Evolutionary conservation across 2,329 filamentous ascomycete genomes (phyloP).

Genomic region (Herpotrichia juniperi): DNA sequence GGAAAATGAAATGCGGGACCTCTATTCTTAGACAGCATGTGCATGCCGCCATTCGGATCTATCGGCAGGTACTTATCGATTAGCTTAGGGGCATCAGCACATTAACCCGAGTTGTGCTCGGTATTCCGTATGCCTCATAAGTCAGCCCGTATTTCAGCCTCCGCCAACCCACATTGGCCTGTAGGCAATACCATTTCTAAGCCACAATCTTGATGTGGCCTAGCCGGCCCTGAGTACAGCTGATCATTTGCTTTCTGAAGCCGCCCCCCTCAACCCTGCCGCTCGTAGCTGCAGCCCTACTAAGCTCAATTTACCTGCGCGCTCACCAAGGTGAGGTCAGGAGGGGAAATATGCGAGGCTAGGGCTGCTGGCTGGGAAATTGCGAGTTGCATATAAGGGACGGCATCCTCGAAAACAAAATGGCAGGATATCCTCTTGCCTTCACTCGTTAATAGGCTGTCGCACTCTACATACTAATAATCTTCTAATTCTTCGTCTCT

Average conservation of each 20-base stretch:
- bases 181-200: not conserved
- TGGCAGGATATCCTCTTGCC: not conserved
- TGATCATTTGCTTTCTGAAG: not conserved
- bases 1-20: too few relatives aligned
- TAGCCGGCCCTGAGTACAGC: not conserved
- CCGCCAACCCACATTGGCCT: not conserved
- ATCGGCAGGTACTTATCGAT: not conserved
- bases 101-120: not conserved
- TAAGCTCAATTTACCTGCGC: not conserved
- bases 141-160: not conserved
- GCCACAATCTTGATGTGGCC: not conserved
- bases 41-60: too few relatives aligned
- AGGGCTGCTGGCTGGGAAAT: not conserved
- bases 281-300: not conserved
- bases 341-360: not conserved
- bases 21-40: too few relatives aligned
- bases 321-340: not conserved
- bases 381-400: not conserved
- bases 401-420: not conserved
- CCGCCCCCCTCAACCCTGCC: not conserved
- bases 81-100: not conserved
- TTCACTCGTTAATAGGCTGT: not conserved
- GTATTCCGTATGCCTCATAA: not conserved
- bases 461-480: not conserved
- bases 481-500: slow-evolving; percentile 2